Evolutionary conservation across 1,284 basidiomycete species (phyloP).

Genomic region (Melampsora larici-populina): DNA sequence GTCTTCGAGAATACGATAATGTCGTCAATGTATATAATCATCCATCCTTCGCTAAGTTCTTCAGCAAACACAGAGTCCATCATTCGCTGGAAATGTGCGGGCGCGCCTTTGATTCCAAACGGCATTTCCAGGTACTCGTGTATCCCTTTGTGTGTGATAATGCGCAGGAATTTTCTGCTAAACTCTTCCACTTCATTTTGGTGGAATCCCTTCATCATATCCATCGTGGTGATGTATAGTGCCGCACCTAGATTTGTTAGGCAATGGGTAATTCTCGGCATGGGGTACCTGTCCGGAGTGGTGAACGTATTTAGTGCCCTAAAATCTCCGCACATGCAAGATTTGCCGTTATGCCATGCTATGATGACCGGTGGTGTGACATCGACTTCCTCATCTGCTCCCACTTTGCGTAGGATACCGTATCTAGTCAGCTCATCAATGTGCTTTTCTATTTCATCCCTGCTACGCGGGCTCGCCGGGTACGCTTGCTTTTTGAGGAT

Average conservation of each 20-base stretch:
- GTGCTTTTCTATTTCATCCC: constrained; percentile 10
- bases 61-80: constrained; percentile 2
- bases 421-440: not conserved
- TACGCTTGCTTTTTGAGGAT: not conserved
- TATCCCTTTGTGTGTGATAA: constrained; percentile 2
- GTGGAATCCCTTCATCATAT: constrained; percentile 15
- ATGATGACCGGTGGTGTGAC: too few species aligned
- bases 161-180: not conserved
- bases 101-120: constrained; percentile 23
- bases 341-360: too few species aligned
- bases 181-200: not conserved
- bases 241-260: too few species aligned
- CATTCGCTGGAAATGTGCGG: constrained; percentile 19
- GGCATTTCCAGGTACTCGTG: constrained; percentile 24
- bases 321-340: constrained; percentile 7
- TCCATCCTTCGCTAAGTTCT: constrained; percentile 10
- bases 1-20: constrained; percentile 12
- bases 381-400: constrained; percentile 17
- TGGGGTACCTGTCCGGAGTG: not conserved
- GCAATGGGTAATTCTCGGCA: too few species aligned
- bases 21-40: constrained; percentile 40
- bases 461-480: constrained; percentile 6
- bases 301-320: constrained; percentile 8
- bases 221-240: constrained; percentile 7
- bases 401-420: too few species aligned